Evolutionary conservation across 495 filamentous ascomycete species (phyloP).

Genomic region (Massariosphaeria phaeospora): DNA sequence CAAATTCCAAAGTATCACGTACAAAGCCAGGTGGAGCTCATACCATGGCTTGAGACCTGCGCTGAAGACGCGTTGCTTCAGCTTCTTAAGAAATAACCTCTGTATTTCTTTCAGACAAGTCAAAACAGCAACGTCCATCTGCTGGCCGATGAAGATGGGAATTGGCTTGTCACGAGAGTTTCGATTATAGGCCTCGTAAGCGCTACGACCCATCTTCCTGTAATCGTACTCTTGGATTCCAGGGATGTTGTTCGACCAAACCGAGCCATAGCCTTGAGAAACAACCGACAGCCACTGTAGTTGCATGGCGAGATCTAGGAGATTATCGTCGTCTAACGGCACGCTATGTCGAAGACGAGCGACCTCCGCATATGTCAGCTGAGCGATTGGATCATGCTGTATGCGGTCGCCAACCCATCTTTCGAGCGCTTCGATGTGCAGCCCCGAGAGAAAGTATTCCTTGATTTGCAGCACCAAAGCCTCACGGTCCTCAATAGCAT

Average conservation of each 20-base stretch:
- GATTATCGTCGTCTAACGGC: constrained; percentile 7
- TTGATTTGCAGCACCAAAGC: background rate
- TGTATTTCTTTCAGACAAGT: constrained; percentile 23
- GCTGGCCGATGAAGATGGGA: constrained; percentile 25
- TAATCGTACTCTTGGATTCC: constrained; percentile 23
- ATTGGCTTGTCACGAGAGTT: constrained; percentile 21
- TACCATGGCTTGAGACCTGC: constrained; percentile 28
- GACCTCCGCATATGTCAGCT: constrained; percentile 23
- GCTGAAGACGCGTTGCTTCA: constrained; percentile 18
- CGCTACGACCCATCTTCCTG: constrained; percentile 14
- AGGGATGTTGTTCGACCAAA: constrained; percentile 15
- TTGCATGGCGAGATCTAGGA: constrained; percentile 21
- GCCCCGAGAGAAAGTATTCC: constrained; percentile 8
- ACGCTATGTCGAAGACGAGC: constrained; percentile 2
- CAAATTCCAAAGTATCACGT: constrained; percentile 29
- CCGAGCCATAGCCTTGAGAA: constrained; percentile 31
- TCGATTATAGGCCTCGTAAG: constrained; percentile 31
- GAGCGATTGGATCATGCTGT: constrained; percentile 15
- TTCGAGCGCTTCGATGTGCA: constrained; percentile 14
- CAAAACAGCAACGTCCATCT: constrained; percentile 30
- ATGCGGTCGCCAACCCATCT: constrained; percentile 8
- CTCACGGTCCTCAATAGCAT: constrained; percentile 26
- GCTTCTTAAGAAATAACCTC: constrained; percentile 7
- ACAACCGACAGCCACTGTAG: constrained; percentile 25
- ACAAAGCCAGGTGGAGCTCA: constrained; percentile 28